phyloP scores from a whole-genome alignment of 1,284 basidiomycete genomes.

The Microbotryum scabiosae region DNA sequence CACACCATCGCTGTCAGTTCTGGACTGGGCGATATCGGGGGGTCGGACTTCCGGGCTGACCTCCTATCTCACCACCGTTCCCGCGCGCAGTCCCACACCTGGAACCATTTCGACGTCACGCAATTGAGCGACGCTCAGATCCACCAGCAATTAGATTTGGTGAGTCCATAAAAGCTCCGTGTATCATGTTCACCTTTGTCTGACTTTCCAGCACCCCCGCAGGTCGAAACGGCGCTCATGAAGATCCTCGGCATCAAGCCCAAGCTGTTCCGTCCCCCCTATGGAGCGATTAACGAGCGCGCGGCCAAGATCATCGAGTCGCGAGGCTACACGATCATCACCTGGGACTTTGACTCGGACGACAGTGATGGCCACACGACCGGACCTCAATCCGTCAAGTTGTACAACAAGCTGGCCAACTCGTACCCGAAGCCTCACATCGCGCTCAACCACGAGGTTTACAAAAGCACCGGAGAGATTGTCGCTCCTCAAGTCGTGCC shows the following conservation, averaged over 20 bases:
- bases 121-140: slow-evolving; percentile 26
- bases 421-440: slow-evolving; percentile 12
- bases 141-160: slow-evolving; percentile 11
- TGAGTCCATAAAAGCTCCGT: too few relatives aligned
- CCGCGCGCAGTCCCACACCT: slow-evolving; percentile 17
- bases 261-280: slow-evolving; percentile 32
- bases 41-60: slow-evolving; percentile 4
- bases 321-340: slow-evolving; percentile 26
- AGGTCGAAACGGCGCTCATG: slow-evolving; percentile 29
- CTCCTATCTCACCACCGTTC: too few relatives aligned
- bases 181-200: too few relatives aligned
- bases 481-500: slow-evolving; percentile 27
- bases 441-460: slow-evolving; percentile 30
- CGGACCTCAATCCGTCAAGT: slow-evolving; percentile 2
- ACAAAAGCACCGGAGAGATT: slow-evolving; percentile 15
- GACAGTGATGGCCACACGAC: slow-evolving; percentile 19
- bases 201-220: background rate
- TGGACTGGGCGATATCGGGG: slow-evolving; percentile 28
- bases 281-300: slow-evolving; percentile 25
- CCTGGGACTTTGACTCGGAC: slow-evolving; percentile 31
- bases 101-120: slow-evolving; percentile 32
- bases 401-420: slow-evolving; percentile 14
- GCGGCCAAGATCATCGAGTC: slow-evolving; percentile 28
- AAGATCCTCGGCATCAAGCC: slow-evolving; percentile 38
- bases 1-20: slow-evolving; percentile 33